Percentiles rank a stretch among this genome's conserved stretches.
Evolutionary conservation across 2,329 filamentous ascomycete genomes (phyloP).

Genomic region (Chlorencoelia australis): DNA sequence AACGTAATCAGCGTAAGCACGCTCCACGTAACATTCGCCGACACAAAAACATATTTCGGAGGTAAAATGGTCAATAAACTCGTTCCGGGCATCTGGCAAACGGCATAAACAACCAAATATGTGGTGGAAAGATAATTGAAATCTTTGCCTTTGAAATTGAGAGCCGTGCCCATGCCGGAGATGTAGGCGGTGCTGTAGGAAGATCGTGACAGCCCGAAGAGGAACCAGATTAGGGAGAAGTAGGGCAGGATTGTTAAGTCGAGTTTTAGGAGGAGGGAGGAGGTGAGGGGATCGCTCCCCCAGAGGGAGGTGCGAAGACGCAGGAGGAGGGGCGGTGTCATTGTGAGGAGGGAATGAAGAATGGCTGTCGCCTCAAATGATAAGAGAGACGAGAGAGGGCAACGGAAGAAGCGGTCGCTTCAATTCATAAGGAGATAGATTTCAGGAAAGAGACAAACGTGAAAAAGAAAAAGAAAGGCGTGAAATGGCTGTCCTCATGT

Average conservation of each 20-base stretch:
- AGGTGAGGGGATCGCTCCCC: conserved; percentile 6
- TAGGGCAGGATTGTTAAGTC: conserved; percentile 34
- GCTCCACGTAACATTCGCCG: conserved; percentile 34
- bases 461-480: background rate
- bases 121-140: conserved; percentile 32
- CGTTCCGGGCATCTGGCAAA: conserved; percentile 35
- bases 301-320: conserved; percentile 4
- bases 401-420: background rate
- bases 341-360: too few species aligned
- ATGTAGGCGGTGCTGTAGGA: conserved; percentile 34
- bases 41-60: conserved; percentile 34
- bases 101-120: conserved; percentile 33
- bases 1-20: conserved; percentile 35
- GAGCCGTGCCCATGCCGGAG: conserved; percentile 30
- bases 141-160: conserved; percentile 30
- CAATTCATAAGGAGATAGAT: background rate
- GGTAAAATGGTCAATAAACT: conserved; percentile 29
- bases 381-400: too few species aligned
- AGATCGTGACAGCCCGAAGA: conserved; percentile 36
- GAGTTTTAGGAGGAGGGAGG: conserved; percentile 29
- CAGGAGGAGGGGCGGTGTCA: background rate
- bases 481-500: background rate
- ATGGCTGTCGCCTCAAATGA: too few species aligned
- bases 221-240: conserved; percentile 38
- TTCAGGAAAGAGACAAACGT: background rate